Conservation (phyloP, 2,329 filamentous ascomycete genomes). For the Aspergillus sp. region DNA sequence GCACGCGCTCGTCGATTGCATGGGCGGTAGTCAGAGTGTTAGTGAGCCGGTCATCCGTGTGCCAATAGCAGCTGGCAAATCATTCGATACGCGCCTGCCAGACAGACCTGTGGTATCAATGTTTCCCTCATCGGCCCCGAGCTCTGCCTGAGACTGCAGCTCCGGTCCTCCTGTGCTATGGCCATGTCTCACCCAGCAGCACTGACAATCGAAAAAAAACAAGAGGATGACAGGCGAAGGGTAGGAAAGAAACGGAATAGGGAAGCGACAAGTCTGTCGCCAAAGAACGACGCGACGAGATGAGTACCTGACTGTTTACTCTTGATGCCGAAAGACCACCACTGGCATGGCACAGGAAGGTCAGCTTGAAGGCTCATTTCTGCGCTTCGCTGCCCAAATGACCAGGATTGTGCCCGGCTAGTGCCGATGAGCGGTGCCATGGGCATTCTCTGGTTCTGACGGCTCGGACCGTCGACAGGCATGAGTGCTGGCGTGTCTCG, state of each 20-base stretch:
- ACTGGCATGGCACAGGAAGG: constrained; percentile 7
- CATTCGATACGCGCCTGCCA: constrained; percentile 20
- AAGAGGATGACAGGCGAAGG: neutral
- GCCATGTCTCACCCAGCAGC: constrained; percentile 1
- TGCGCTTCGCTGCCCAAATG: constrained; percentile 33
- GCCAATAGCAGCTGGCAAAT: constrained; percentile 22
- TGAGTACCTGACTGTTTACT: constrained; percentile 1
- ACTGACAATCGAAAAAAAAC: neutral
- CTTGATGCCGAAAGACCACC: neutral
- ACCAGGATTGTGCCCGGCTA: constrained; percentile 22
- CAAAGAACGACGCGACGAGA: constrained; percentile 9
- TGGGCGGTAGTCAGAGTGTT: constrained; percentile 19
- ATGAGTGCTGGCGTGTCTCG: constrained; percentile 18
- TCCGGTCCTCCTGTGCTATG: constrained; percentile 11
- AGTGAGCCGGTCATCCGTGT: constrained; percentile 20
- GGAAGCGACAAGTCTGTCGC: constrained; percentile 6
- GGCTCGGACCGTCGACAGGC: constrained; percentile 32
- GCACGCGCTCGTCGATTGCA: constrained; percentile 25
- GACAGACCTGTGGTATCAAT: constrained; percentile 16
- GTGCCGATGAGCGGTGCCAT: constrained; percentile 21
- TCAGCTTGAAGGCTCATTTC: constrained; percentile 20
- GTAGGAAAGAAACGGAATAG: constrained; percentile 6
- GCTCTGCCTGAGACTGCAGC: constrained; percentile 10
- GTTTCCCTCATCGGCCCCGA: constrained; percentile 14
- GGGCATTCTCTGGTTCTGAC: constrained; percentile 24